Percentiles rank a stretch among this genome's conserved stretches.
Conservation (phyloP, 805 yeast species). For the Monosporozyma siamensis region DNA sequence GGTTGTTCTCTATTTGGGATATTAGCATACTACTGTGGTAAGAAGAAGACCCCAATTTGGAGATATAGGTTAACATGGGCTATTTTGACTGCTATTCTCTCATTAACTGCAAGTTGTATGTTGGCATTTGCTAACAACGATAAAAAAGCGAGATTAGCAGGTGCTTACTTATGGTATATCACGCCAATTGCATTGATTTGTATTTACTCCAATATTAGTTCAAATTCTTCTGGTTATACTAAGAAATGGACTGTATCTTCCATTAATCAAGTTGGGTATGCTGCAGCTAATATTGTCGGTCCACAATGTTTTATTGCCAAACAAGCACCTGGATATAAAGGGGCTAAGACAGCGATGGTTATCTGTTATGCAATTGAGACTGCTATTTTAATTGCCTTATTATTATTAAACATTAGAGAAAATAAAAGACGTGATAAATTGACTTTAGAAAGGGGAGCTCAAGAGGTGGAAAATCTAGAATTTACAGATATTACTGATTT, state of each 20-base stretch:
- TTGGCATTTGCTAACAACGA: slow-evolving; percentile 34
- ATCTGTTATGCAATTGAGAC: slow-evolving; percentile 38
- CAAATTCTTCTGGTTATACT: slow-evolving; percentile 65
- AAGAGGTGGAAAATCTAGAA: slow-evolving; percentile 22
- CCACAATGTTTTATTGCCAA: slow-evolving; percentile 56
- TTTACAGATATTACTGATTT: slow-evolving; percentile 39
- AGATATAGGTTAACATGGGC: slow-evolving; percentile 27
- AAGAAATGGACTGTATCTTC: slow-evolving; percentile 57
- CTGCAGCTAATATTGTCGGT: slow-evolving; percentile 63
- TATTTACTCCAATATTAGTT: slow-evolving; percentile 29
- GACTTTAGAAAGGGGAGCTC: slow-evolving; percentile 14
- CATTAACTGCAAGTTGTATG: slow-evolving; percentile 32
- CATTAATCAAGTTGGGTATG: slow-evolving; percentile 51
- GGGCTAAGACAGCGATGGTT: slow-evolving; percentile 46
- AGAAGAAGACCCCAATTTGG: slow-evolving; percentile 12
- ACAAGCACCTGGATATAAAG: slow-evolving; percentile 52
- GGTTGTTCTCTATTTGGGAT: slow-evolving; percentile 25
- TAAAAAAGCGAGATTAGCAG: slow-evolving; percentile 32
- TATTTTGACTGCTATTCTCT: slow-evolving; percentile 27
- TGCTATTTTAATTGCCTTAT: slow-evolving; percentile 27
- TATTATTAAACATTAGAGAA: slow-evolving; percentile 28
- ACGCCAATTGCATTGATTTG: slow-evolving; percentile 32
- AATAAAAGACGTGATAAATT: slow-evolving; percentile 36
- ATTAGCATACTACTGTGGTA: slow-evolving; percentile 16
- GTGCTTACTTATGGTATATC: slow-evolving; percentile 29